Conservation (phyloP, 2,329 filamentous ascomycete genomes). For the Canariomyces notabilis region DNA sequence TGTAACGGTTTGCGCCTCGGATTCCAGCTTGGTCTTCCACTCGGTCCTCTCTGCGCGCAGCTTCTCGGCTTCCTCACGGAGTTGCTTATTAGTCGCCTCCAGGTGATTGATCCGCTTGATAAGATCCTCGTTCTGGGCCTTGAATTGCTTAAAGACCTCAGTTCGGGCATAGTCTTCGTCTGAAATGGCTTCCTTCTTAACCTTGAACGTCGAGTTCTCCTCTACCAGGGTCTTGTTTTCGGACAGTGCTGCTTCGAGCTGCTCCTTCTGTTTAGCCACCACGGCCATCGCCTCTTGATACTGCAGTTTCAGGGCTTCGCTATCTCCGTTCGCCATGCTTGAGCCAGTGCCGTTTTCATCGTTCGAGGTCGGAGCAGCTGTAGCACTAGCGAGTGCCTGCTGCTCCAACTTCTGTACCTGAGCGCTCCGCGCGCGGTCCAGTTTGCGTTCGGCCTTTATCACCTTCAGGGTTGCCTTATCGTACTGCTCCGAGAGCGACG, state of each 20-base stretch:
- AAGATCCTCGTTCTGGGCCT: slow-evolving; percentile 84
- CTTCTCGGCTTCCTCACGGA: slow-evolving; percentile 81
- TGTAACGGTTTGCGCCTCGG: slow-evolving; percentile 67
- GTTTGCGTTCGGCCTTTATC: slow-evolving; percentile 90
- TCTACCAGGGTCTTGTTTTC: slow-evolving; percentile 72
- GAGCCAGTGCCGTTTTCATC: slow-evolving; percentile 46
- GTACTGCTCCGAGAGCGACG: slow-evolving; percentile 77
- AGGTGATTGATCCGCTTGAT: slow-evolving; percentile 88
- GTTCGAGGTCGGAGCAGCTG: slow-evolving; percentile 42
- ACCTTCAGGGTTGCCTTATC: slow-evolving; percentile 87
- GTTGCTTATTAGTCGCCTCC: slow-evolving; percentile 78
- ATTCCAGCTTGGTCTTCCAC: slow-evolving; percentile 75
- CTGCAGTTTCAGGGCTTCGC: slow-evolving; percentile 65
- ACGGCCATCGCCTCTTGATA: slow-evolving; percentile 73
- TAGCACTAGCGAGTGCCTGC: slow-evolving; percentile 70
- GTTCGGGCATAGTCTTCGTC: slow-evolving; percentile 94
- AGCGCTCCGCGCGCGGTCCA: slow-evolving; percentile 81
- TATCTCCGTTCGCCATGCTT: slow-evolving; percentile 39
- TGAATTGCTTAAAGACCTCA: slow-evolving; percentile 88
- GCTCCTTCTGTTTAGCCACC: slow-evolving; percentile 79
- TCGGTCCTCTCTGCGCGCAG: slow-evolving; percentile 77
- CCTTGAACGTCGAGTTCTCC: slow-evolving; percentile 70
- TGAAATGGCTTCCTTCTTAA: slow-evolving; percentile 64
- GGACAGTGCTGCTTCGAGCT: slow-evolving; percentile 70
- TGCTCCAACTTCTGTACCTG: slow-evolving; percentile 91